Conservation (phyloP, 495 filamentous ascomycete genomes). For the Podospora australis region DNA sequence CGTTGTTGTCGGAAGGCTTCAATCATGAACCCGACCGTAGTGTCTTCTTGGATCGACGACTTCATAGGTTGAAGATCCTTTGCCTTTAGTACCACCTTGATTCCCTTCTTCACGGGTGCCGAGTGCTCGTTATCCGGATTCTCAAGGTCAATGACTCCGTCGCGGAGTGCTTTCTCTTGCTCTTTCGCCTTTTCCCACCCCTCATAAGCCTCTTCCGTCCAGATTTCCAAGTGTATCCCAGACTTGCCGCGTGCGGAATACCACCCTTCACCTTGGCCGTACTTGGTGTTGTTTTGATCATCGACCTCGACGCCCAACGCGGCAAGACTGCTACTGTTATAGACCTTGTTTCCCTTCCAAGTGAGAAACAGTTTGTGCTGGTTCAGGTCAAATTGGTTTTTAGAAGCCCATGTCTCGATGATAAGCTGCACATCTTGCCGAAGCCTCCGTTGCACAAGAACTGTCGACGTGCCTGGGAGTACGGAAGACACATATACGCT, state of each 20-base stretch:
- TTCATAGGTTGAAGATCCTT: conserved; percentile 34
- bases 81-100: conserved; percentile 50
- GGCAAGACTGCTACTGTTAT: conserved; percentile 63
- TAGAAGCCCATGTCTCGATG: conserved; percentile 12
- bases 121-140: background rate
- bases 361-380: conserved; percentile 58
- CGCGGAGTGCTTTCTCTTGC: conserved; percentile 23
- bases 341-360: conserved; percentile 69
- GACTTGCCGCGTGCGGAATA: conserved; percentile 24
- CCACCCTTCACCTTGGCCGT: conserved; percentile 24
- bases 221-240: conserved; percentile 63
- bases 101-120: conserved; percentile 41
- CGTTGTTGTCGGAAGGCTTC: conserved; percentile 32
- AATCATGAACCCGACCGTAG: conserved; percentile 31
- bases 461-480: conserved; percentile 6
- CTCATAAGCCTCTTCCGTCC: conserved; percentile 56
- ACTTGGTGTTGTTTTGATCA: conserved; percentile 26
- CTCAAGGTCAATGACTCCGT: conserved; percentile 20
- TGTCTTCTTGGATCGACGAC: conserved; percentile 31
- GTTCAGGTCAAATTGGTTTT: conserved; percentile 6
- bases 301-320: conserved; percentile 54
- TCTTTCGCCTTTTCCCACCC: conserved; percentile 37
- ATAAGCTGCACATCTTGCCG: conserved; percentile 17
- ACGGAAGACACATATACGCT: conserved; percentile 12
- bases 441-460: conserved; percentile 9